Conservation (phyloP, 2,329 filamentous ascomycete genomes). For the Colletotrichum sp. region DNA sequence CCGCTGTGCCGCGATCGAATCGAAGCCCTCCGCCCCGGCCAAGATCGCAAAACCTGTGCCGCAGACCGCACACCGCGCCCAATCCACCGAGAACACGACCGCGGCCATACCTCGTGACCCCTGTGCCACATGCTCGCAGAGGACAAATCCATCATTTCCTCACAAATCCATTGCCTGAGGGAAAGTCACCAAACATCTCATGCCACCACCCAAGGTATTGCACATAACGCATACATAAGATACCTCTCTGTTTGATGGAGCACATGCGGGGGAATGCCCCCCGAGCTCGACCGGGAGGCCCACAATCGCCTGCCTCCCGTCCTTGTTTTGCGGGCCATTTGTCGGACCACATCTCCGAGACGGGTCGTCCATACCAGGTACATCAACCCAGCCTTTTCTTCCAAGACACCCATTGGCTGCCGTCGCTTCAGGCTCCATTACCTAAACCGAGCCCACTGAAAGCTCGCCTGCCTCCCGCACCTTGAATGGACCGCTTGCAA, state of each 20-base stretch:
- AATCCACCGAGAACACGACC: constrained; percentile 2
- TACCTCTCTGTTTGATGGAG: background rate
- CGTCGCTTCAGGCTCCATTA: background rate
- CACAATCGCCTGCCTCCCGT: background rate
- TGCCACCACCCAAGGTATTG: background rate
- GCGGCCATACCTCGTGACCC: background rate
- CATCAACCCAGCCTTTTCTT: background rate
- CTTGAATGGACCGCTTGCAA: constrained; percentile 10
- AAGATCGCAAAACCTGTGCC: background rate
- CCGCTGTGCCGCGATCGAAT: background rate
- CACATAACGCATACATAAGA: background rate
- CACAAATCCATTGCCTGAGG: background rate
- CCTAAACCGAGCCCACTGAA: background rate
- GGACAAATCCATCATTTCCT: background rate
- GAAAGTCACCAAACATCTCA: background rate
- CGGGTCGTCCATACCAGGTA: background rate
- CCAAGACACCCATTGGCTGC: background rate
- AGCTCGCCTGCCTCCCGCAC: background rate
- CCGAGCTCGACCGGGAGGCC: constrained; percentile 1
- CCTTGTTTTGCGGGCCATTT: constrained; percentile 15
- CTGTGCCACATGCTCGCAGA: background rate
- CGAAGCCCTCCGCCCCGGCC: background rate
- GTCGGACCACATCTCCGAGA: constrained; percentile 14
- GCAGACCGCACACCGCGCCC: background rate
- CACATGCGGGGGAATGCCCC: constrained; percentile 3